These are phyloP conservation scores for Cryphonectria radicalis DNA, from an alignment of 2,329 filamentous ascomycete genomes.

Conservation along the genomic window DNA sequence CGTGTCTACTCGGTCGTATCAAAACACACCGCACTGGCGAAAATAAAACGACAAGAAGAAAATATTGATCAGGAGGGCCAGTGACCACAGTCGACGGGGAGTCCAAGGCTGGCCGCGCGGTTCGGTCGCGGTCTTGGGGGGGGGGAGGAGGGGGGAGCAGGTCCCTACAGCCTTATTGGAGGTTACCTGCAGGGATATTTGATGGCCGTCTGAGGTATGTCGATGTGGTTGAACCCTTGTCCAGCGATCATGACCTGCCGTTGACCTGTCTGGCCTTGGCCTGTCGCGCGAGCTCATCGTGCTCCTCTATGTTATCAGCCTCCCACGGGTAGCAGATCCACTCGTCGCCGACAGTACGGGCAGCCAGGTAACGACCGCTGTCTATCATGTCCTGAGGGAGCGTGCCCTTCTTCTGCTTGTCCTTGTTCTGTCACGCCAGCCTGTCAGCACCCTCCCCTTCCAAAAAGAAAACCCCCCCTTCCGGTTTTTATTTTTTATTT, in stretches of 20 bases:
- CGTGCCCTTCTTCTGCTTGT: slow-evolving; percentile 91
- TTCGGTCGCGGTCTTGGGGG: too few species aligned
- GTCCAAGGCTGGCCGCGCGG: neutral
- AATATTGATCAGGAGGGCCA: neutral
- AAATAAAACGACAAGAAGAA: neutral
- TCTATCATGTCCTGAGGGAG: slow-evolving; percentile 79
- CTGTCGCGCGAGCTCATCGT: slow-evolving; percentile 71
- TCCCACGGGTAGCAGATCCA: slow-evolving; percentile 99
- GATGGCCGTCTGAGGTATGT: slow-evolving; percentile 11
- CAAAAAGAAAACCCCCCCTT: too few species aligned
- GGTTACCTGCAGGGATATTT: neutral
- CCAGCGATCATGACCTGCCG: slow-evolving; percentile 17
- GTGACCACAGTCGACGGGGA: neutral
- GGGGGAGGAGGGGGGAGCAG: neutral
- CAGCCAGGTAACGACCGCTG: slow-evolving; percentile 77
- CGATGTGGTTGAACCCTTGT: neutral
- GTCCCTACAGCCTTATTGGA: neutral
- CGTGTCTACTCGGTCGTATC: neutral
- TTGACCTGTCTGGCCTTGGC: slow-evolving; percentile 38
- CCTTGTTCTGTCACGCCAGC: slow-evolving; percentile 73
- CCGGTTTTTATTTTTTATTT: too few species aligned
- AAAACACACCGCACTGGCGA: neutral
- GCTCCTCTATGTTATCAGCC: slow-evolving; percentile 90
- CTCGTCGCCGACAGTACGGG: slow-evolving; percentile 85
- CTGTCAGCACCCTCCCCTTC: too few species aligned